Evolutionary conservation across 1,139 yeast species (phyloP).

Genomic region (Saccharomycopsis hybrid): DNA sequence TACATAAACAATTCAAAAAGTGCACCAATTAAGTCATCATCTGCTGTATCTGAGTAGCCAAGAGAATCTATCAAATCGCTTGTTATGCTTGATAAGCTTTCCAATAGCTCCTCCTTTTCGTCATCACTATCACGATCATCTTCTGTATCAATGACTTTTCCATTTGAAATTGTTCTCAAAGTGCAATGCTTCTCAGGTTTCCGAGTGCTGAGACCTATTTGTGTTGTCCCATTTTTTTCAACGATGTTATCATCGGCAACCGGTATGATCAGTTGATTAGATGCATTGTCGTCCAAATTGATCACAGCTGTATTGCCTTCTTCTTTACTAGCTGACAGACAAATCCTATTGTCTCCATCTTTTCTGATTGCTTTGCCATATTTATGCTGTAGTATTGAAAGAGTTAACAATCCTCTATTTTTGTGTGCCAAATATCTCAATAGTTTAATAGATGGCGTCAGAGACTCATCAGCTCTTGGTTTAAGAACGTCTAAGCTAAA

Average conservation of each 20-base stretch:
- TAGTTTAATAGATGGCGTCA: slow-evolving; percentile 67
- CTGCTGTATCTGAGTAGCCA: slow-evolving; percentile 13
- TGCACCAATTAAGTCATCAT: slow-evolving; percentile 14
- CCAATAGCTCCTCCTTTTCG: slow-evolving; percentile 14
- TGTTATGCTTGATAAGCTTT: slow-evolving; percentile 10
- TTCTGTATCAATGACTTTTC: no score
- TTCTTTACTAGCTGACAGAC: not conserved
- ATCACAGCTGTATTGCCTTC: not conserved
- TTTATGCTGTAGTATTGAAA: slow-evolving; percentile 39
- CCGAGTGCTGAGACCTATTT: no score
- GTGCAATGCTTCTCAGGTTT: no score
- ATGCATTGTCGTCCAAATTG: no score
- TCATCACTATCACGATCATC: no score
- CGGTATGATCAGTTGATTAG: no score
- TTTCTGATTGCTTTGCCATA: no score
- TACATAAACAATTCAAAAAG: slow-evolving; percentile 15
- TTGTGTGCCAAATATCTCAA: slow-evolving; percentile 73
- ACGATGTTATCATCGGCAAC: not conserved
- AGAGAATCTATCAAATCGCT: slow-evolving; percentile 15
- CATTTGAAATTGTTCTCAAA: no score
- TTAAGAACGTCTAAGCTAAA: slow-evolving; percentile 64
- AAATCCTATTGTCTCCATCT: no score
- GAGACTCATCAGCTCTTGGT: slow-evolving; percentile 33
- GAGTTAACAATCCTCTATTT: slow-evolving; percentile 70
- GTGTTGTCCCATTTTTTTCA: no score